A percentile compares a stretch with the other conserved stretches of the same genome.
Evolutionary conservation across 1,284 basidiomycete genomes (phyloP).

Genomic region (Sporisorium graminicola): DNA sequence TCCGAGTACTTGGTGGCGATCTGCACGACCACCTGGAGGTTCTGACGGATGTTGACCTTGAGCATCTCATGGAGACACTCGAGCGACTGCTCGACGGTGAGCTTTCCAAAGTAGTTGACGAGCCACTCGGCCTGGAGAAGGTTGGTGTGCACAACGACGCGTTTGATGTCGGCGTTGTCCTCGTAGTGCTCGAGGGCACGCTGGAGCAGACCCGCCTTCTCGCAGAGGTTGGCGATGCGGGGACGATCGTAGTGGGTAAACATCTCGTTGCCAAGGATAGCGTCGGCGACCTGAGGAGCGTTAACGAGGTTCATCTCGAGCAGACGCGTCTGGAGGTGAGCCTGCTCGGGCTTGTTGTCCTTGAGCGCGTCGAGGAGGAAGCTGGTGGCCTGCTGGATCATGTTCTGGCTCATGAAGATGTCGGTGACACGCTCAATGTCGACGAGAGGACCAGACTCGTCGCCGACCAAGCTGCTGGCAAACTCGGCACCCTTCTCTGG

Average conservation of each 20-base stretch:
- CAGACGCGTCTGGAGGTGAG: conserved; percentile 92
- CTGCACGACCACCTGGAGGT: conserved; percentile 95
- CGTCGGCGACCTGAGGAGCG: conserved; percentile 98
- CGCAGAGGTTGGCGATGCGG: conserved; percentile 96
- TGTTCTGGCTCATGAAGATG: conserved; percentile 99
- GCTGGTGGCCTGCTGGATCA: conserved; percentile 98
- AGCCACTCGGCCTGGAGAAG: conserved; percentile 94
- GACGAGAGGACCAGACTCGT: conserved; percentile 90
- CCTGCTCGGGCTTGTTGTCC: conserved; percentile 98
- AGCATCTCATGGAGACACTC: conserved; percentile 98
- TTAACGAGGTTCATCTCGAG: conserved; percentile 98
- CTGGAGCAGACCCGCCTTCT: conserved; percentile 96
- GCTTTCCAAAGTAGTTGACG: conserved; percentile 94
- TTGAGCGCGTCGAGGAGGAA: conserved; percentile 99
- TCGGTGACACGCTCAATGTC: conserved; percentile 84
- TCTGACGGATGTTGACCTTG: conserved; percentile 95
- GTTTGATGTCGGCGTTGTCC: conserved; percentile 95
- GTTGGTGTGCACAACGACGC: conserved; percentile 93
- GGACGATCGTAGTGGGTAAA: conserved; percentile 97
- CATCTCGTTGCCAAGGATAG: conserved; percentile 99
- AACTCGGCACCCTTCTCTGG: conserved; percentile 99
- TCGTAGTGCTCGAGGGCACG: conserved; percentile 98
- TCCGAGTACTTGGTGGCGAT: conserved; percentile 99
- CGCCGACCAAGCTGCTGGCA: conserved; percentile 92
- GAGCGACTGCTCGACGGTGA: conserved; percentile 99